phyloP scores from a whole-genome alignment of 2,329 filamentous ascomycete species.

The Ophiocordyceps unilateralis region DNA sequence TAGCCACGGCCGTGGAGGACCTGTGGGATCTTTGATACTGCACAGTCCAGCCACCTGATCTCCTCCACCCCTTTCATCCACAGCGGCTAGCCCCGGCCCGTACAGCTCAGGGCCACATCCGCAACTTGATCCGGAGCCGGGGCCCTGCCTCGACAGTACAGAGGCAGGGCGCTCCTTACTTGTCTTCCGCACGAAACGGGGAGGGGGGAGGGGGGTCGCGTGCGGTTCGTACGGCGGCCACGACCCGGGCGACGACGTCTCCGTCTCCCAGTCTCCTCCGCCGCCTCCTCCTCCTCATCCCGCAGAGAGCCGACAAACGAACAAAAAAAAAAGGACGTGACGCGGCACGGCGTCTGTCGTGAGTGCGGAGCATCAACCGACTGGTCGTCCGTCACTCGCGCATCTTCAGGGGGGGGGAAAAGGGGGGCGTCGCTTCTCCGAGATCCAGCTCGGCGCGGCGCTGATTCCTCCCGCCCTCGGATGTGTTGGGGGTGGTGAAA shows the following conservation, averaged over 20 bases:
- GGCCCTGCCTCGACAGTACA: too few species aligned
- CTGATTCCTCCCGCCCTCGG: not conserved
- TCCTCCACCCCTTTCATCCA: too few species aligned
- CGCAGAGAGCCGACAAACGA: slow-evolving; percentile 12
- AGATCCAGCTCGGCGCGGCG: slow-evolving; percentile 25
- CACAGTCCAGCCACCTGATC: too few species aligned
- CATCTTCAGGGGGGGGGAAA: not conserved
- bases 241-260: too few species aligned
- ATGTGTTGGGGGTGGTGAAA: not conserved
- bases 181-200: too few species aligned
- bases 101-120: slow-evolving; percentile 14
- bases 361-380: slow-evolving; percentile 39
- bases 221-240: too few species aligned
- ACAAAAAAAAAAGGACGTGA: slow-evolving; percentile 5
- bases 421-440: slow-evolving; percentile 7
- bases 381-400: slow-evolving; percentile 15
- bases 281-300: not conserved
- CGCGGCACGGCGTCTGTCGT: slow-evolving; percentile 13
- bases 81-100: slow-evolving; percentile 3
- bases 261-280: too few species aligned
- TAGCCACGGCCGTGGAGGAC: slow-evolving; percentile 13
- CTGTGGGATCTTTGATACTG: too few species aligned
- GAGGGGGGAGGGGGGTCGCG: too few species aligned
- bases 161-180: slow-evolving; percentile 7
- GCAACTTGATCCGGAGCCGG: slow-evolving; percentile 2